phyloP scores from a whole-genome alignment of 306 rosid species.

The Hylodesmum podocarpum region DNA sequence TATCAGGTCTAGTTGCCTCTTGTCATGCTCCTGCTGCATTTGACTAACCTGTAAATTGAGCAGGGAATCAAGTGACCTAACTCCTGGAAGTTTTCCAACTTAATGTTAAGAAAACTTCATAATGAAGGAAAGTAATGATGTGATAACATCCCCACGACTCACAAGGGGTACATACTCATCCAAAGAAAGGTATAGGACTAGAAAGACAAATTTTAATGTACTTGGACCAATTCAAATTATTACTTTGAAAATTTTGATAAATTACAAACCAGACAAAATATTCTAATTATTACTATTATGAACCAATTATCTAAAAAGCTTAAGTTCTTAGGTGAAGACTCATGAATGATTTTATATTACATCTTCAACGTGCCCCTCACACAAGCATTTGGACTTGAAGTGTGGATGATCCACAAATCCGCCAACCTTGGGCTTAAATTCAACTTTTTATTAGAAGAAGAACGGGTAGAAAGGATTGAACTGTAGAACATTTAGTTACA shows the following conservation, averaged over 20 bases:
- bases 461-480: neutral
- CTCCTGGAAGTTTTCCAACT: conserved; percentile 10
- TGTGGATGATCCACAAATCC: neutral
- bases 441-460: neutral
- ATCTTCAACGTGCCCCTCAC: neutral
- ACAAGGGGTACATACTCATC: neutral
- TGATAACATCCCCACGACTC: neutral
- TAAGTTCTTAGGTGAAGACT: neutral
- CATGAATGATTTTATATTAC: neutral
- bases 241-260: neutral
- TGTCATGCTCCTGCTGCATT: conserved; percentile 65
- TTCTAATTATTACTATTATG: neutral
- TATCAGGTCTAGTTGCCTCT: conserved; percentile 52
- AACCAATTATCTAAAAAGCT: neutral
- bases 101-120: conserved; percentile 15
- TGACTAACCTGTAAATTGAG: conserved; percentile 57
- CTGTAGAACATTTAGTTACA: neutral
- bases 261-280: neutral
- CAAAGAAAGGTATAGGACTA: neutral
- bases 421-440: neutral
- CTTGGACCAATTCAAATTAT: neutral
- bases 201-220: neutral
- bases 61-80: conserved; percentile 25
- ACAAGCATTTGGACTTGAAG: neutral
- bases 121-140: conserved; percentile 8